Base-by-base conservation (phyloP, 148 eudicot species). In the Diospyros lotus region DNA sequence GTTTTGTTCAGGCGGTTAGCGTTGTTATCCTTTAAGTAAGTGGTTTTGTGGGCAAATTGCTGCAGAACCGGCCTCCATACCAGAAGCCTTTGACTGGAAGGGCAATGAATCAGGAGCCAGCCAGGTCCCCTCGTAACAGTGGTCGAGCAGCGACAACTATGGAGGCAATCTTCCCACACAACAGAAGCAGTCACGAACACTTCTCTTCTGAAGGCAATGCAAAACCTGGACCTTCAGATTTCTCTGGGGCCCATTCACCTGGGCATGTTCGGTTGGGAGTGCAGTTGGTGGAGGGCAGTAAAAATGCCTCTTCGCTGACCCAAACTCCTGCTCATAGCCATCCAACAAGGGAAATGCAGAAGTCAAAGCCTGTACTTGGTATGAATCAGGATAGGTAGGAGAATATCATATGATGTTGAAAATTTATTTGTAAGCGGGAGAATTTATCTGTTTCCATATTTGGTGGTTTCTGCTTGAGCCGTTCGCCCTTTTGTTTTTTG, bases 11-110 rank as follows among this genome's bases (percentile, higher is more conserved):
- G 63, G 2, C 58, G 40, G 8, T 7, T 12, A 42, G 18, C 4
- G 63, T 41, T 50, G 61, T 44, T 38, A 17, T 38, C 38, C 46
- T 15, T 42, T 66, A 28, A 28, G 5, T n/a, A 12, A 54, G 11
- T 42, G 61, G 12, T 17, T 72, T 69, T 51, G 55, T 66, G 41
- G 7, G 45, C 64, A 72, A 65, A 55, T 17, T 79, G 73, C 56
- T 87, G 81, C 92, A 89, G 95, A 88, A 80, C 77, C 84, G 82
- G 69, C 76, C 86, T 13, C 80, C 88, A 15, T 86, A 84, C 70
- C 83, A 82, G 65, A 88, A 85, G 68, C 73, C 86, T 18, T 79
- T 58, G 11, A 72, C 78, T 68, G 80, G 62, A 64, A 91, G 85
- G 78, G 87, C 84, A 46, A 84, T 85, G 82, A 71, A 74, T 69